Percentiles rank a stretch among this genome's conserved stretches.
Conservation (phyloP, 257 asterid species). For the Jacaranda copaia region DNA sequence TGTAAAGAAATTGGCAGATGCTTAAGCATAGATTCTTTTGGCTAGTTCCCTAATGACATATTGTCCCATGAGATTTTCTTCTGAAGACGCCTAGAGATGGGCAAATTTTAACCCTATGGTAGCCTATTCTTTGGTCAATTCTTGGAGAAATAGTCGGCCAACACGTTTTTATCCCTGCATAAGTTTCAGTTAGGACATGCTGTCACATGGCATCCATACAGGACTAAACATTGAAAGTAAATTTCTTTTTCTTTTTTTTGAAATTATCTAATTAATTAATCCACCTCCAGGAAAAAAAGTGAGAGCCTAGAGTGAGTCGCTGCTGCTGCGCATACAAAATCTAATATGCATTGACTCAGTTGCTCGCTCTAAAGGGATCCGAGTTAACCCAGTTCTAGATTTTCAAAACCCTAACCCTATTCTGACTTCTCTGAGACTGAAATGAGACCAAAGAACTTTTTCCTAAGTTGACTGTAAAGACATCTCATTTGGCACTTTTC, state of each 20-base stretch:
- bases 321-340: background rate
- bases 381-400: constrained; percentile 31
- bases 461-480: background rate
- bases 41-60: background rate
- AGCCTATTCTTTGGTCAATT: background rate
- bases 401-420: background rate
- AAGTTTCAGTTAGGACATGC: background rate
- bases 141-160: background rate
- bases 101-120: background rate
- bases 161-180: background rate
- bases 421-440: background rate
- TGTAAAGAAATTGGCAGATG: background rate
- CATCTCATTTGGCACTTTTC: background rate
- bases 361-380: constrained; percentile 2
- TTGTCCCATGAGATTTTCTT: background rate
- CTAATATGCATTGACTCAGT: constrained; percentile 13
- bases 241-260: background rate
- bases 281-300: background rate
- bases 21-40: background rate
- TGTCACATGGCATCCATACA: constrained; percentile 12
- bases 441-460: background rate
- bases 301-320: background rate
- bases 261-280: background rate
- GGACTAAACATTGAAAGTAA: background rate
- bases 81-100: background rate